phyloP scores from a whole-genome alignment of 129 eudicot species.

The Apium graveolens region DNA sequence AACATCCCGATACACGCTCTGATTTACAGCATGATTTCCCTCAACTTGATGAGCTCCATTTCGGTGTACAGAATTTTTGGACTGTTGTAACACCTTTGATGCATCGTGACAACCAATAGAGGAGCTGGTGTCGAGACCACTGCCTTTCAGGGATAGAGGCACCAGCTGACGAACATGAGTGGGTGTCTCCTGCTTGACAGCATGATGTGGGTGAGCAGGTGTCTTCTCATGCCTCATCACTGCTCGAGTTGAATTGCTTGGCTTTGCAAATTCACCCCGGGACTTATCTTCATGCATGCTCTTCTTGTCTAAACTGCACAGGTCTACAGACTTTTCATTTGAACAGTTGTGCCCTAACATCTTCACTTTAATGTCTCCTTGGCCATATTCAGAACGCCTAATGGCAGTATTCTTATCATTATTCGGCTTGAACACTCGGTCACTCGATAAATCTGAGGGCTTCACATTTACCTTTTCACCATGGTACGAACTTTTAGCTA shows the following conservation, averaged over 20 bases:
- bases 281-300: conserved; percentile 13
- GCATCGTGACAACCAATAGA: conserved; percentile 23
- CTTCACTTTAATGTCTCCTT: conserved; percentile 20
- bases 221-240: conserved; percentile 23
- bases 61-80: conserved; percentile 21
- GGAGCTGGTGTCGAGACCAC: conserved; percentile 12
- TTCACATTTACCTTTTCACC: conserved; percentile 26
- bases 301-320: conserved; percentile 11
- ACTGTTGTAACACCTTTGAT: conserved; percentile 32
- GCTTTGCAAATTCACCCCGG: conserved; percentile 21
- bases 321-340: conserved; percentile 20
- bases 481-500: conserved; percentile 17
- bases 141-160: conserved; percentile 18
- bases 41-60: conserved; percentile 14
- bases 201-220: conserved; percentile 17
- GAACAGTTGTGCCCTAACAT: conserved; percentile 17
- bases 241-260: conserved; percentile 19
- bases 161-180: conserved; percentile 16
- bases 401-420: conserved; percentile 24
- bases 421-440: conserved; percentile 27
- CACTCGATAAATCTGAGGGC: conserved; percentile 23
- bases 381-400: conserved; percentile 21
- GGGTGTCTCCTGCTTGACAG: conserved; percentile 13
- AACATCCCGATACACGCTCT: conserved; percentile 19
- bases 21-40: conserved; percentile 24